Evolutionary conservation across 805 yeast genomes (phyloP), one percentile per base, ranked within the genome.

Genomic region (Ogataea populi-albae): DNA sequence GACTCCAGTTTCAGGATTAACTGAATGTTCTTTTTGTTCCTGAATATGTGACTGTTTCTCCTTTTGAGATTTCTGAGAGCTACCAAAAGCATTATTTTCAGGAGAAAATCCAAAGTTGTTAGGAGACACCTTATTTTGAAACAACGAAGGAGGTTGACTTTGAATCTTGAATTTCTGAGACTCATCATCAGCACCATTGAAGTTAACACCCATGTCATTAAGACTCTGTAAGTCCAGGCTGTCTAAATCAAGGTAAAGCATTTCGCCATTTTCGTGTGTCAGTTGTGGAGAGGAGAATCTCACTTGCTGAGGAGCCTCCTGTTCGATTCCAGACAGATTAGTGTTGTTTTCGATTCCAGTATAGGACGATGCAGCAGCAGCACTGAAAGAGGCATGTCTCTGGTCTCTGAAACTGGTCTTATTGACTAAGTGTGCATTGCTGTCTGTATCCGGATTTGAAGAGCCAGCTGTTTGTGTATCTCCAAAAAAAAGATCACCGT

Each of bases 231-330:
- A 26, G 37, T 56, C 59, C 30, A 57, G 35, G 14, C 44, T 41
- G 39, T 58, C 62, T 32, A 64, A 50, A 45, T 60, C 62, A 32
- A 65, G 45, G 28, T 62, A 59, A 15, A 54, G 46, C 21, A 62
- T 49, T 36, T 61, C 62, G 7, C 60, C 54, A 26, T 50, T 57
- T 19, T 51, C 46, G 37, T 51, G 58, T 17, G 35, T 44, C 23
- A 57, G 15, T 56, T 86, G 95, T 3, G 95, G 96, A 1, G 94
- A 83, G 1, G 94, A 77, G 54, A 84, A 86, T 2, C 81, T 85
- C 17, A 83, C 88, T 50, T 83, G 87, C 28, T 71, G 72, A 2
- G 89, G 88, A 0, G 73, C 74, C 24, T 70, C 74, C 4, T 54
- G 43, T 18, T 42, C 48, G 8, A 39, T 17, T n/a, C 38, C 38